These are phyloP conservation scores for Cenococcum geophilum DNA, from an alignment of 495 filamentous ascomycete genomes.

Conservation along the genomic window DNA sequence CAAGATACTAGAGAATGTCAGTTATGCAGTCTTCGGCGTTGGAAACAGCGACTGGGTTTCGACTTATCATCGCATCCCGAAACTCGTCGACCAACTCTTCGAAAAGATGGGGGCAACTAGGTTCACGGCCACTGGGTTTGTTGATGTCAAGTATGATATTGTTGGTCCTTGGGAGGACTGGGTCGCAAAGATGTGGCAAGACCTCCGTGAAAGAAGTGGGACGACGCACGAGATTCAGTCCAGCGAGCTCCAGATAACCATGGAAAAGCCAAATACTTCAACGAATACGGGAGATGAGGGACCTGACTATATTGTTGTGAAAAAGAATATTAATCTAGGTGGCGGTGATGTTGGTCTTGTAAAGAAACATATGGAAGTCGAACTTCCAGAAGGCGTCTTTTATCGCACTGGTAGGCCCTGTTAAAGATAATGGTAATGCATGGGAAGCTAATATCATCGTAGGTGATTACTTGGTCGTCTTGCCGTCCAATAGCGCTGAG, in stretches of 20 bases:
- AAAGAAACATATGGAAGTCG: constrained; percentile 23
- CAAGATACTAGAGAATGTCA: constrained; percentile 7
- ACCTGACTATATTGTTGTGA: constrained; percentile 12
- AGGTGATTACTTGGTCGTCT: constrained; percentile 18
- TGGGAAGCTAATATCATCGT: background rate
- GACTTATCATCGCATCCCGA: constrained; percentile 15
- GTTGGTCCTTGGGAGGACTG: constrained; percentile 23
- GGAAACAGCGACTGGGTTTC: constrained; percentile 20
- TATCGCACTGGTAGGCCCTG: constrained; percentile 7
- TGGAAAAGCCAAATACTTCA: constrained; percentile 8
- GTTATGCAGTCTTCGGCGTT: constrained; percentile 23
- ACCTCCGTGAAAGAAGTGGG: constrained; percentile 6
- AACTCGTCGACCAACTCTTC: constrained; percentile 18
- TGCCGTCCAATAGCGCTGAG: constrained; percentile 6
- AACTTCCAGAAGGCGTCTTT: constrained; percentile 8
- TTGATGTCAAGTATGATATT: constrained; percentile 19
- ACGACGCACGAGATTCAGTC: background rate
- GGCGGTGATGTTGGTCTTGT: constrained; percentile 5
- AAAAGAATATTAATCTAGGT: constrained; percentile 14
- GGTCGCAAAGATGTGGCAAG: constrained; percentile 10
- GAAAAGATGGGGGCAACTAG: constrained; percentile 15
- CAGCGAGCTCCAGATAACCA: constrained; percentile 10
- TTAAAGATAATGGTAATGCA: background rate
- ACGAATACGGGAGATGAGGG: constrained; percentile 8
- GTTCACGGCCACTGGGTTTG: constrained; percentile 9